Conservation (phyloP, 2,329 filamentous ascomycete species). For the Torrubiella hemipterigena region DNA sequence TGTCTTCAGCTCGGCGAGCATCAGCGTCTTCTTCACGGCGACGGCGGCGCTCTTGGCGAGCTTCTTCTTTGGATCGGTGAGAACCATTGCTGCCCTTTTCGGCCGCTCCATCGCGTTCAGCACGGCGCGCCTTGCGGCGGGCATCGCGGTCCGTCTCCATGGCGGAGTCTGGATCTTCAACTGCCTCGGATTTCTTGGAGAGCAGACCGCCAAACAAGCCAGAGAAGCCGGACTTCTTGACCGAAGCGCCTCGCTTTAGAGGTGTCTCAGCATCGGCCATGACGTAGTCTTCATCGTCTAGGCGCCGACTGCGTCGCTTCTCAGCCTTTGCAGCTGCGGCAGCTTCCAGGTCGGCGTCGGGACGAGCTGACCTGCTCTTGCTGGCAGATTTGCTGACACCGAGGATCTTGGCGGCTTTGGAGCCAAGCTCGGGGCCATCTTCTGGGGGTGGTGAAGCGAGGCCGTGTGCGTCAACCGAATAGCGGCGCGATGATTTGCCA, state of each 20-base stretch:
- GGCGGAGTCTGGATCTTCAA: conserved; percentile 33
- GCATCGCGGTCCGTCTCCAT: conserved; percentile 48
- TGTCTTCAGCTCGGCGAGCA: conserved; percentile 35
- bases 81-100: conserved; percentile 33
- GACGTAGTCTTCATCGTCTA: conserved; percentile 26
- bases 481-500: conserved; percentile 51
- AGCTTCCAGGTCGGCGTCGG: conserved; percentile 35
- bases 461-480: conserved; percentile 54
- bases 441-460: conserved; percentile 65
- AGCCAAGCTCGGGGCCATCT: conserved; percentile 49
- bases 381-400: conserved; percentile 37
- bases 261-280: conserved; percentile 24
- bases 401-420: conserved; percentile 70
- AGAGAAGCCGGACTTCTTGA: conserved; percentile 41
- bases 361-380: conserved; percentile 33
- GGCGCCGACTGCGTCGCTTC: conserved; percentile 19
- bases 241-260: conserved; percentile 20
- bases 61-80: conserved; percentile 43
- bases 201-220: conserved; percentile 52
- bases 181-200: conserved; percentile 34
- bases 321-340: conserved; percentile 24
- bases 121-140: conserved; percentile 45
- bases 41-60: conserved; percentile 41
- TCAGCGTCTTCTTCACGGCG: conserved; percentile 44
- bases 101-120: conserved; percentile 36